These are phyloP conservation scores for Melampsora abietis-canadensis DNA, from an alignment of 1,284 basidiomycete species.

Conservation along the genomic window DNA sequence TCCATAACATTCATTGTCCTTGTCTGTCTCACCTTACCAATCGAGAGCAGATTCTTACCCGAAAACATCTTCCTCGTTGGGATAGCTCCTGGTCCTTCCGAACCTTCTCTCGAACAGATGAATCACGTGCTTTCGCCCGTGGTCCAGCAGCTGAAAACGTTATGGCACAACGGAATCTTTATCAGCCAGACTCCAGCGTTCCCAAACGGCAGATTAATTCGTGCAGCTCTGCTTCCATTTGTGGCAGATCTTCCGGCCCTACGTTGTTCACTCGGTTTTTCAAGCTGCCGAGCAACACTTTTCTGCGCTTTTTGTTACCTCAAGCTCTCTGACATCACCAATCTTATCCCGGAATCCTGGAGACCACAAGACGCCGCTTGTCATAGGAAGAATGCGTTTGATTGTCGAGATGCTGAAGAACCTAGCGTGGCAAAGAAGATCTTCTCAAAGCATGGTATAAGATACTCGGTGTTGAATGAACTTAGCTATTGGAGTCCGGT, in stretches of 20 bases:
- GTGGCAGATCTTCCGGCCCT: slow-evolving; percentile 43
- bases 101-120: slow-evolving; percentile 52
- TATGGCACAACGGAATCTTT: slow-evolving; percentile 51
- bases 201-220: neutral
- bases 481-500: slow-evolving; percentile 1
- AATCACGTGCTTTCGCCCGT: slow-evolving; percentile 52
- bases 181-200: neutral
- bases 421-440: too few species aligned
- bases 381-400: too few species aligned
- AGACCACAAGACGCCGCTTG: neutral
- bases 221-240: slow-evolving; percentile 22
- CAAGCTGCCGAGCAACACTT: neutral
- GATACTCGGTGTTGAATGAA: slow-evolving; percentile 20
- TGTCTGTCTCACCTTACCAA: slow-evolving; percentile 37
- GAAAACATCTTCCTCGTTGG: slow-evolving; percentile 48
- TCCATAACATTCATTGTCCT: slow-evolving; percentile 21
- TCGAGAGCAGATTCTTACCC: slow-evolving; percentile 42
- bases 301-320: slow-evolving; percentile 43
- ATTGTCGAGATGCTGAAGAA: too few species aligned
- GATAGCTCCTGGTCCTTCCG: slow-evolving; percentile 55
- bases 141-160: slow-evolving; percentile 49
- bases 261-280: slow-evolving; percentile 38
- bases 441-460: slow-evolving; percentile 1
- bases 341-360: slow-evolving; percentile 2
- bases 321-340: neutral